Conservation (phyloP, 1,284 basidiomycete species). For the Ustilago trichophora region DNA sequence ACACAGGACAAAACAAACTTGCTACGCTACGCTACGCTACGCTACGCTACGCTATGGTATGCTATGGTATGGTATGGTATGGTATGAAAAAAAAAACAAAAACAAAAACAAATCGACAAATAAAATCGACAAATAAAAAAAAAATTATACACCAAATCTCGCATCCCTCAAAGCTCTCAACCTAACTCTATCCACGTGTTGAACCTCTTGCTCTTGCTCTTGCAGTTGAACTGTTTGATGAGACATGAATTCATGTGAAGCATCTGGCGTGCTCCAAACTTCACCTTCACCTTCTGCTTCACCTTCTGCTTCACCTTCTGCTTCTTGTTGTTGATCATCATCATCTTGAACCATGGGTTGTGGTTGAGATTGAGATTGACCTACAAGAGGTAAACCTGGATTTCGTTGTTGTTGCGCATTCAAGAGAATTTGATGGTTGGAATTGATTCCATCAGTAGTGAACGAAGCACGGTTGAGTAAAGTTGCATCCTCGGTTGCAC, state of each 20-base stretch:
- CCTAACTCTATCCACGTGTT: constrained; percentile 2
- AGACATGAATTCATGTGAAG: too few relatives aligned
- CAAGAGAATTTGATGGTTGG: constrained; percentile 3
- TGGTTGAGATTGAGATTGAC: too few relatives aligned
- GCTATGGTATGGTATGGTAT: too few relatives aligned
- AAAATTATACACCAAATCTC: neutral
- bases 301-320: neutral
- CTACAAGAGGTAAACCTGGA: constrained; percentile 26
- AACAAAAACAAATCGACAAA: neutral
- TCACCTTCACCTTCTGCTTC: neutral
- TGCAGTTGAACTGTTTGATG: too few relatives aligned
- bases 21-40: too few relatives aligned
- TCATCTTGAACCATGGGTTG: too few relatives aligned
- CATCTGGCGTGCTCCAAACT: constrained; percentile 28
- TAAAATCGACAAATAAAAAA: neutral
- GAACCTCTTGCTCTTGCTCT: neutral
- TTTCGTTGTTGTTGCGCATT: constrained; percentile 28
- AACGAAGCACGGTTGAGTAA: constrained; percentile 6
- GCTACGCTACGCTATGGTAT: too few relatives aligned
- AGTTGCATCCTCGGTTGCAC: constrained; percentile 21
- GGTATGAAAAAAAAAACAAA: neutral
- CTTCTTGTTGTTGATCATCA: neutral
- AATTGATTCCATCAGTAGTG: neutral
- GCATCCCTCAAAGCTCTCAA: constrained; percentile 15
- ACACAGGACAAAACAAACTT: too few relatives aligned